These are phyloP conservation scores for Fraxinus angustifolia DNA, from an alignment of 305 asterid species.

Conservation along the genomic window DNA sequence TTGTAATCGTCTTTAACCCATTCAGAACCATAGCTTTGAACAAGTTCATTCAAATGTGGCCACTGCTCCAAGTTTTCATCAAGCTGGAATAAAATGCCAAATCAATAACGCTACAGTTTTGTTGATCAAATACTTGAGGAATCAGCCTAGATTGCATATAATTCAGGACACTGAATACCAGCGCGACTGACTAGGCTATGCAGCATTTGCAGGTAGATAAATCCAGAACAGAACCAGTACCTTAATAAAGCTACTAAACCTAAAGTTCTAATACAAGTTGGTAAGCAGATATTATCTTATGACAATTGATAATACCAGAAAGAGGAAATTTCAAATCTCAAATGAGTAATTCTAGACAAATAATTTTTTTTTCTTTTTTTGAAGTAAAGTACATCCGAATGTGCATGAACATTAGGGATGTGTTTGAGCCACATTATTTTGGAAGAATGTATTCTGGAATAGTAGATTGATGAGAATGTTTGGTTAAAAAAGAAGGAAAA, in stretches of 20 bases:
- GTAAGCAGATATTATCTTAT: constrained; percentile 13
- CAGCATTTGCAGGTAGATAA: constrained; percentile 16
- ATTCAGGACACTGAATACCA: constrained; percentile 7
- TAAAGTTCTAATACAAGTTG: constrained; percentile 6
- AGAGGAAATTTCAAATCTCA: constrained; percentile 10
- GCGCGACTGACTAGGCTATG: constrained; percentile 16
- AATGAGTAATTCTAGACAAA: constrained; percentile 8
- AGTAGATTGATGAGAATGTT: too few relatives aligned
- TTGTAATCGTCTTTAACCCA: constrained; percentile 88
- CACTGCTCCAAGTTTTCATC: constrained; percentile 95
- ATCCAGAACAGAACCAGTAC: constrained; percentile 12
- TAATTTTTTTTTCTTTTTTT: not conserved
- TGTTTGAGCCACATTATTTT: too few relatives aligned
- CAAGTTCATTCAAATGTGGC: constrained; percentile 97
- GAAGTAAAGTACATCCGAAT: constrained; percentile 5
- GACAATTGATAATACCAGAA: not conserved
- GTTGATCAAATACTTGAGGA: constrained; percentile 8
- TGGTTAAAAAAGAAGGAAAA: too few relatives aligned
- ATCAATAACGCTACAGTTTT: constrained; percentile 8
- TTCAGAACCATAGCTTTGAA: constrained; percentile 88
- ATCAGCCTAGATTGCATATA: constrained; percentile 2
- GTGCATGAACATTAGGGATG: not conserved
- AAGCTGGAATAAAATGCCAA: constrained; percentile 42
- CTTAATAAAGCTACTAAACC: constrained; percentile 7
- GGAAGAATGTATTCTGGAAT: too few relatives aligned